Base-by-base conservation (phyloP, 169 alveolate species). In the Eimeria brunetti region DNA sequence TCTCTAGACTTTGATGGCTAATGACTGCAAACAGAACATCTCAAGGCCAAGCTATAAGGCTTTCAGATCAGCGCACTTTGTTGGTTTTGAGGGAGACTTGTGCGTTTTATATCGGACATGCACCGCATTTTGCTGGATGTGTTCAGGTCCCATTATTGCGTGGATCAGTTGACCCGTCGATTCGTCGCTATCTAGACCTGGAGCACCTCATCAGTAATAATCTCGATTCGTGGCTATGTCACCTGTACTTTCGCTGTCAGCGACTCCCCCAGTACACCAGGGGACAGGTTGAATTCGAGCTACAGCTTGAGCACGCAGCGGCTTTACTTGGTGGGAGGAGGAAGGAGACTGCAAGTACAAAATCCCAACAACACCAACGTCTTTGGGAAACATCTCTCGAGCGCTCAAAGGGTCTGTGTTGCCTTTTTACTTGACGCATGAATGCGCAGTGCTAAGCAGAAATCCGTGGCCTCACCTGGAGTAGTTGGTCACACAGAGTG, bases 161-260 rank as follows among this genome's bases (percentile, higher is more conserved):
- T 96, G 90, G 92, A 27, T 41, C 90, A 14, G 94, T 96, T 20
- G 97, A 97, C 76, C 94, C 94, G 44, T 78, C 83, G 1, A 76
- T 96, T 22, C 97, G 96, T 69, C 96, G 95, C 56, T 97, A 95
- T 93, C 84, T 96, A 49, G 97, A 96, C 44, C 78, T 96, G 69
- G 98, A 97, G 91, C 94, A 76, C 33, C 95, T 89, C 44, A 97
- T 96, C 80, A 91, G 85, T 11, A 90, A 91, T 41, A 96, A 95
- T 75, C 80, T 97, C 62, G 98, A 97, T 78, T 96, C 95, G 44
- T 97, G 98, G 98, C 95, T 97, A 22, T 95, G 98, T 84, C 94
- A 97, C 89, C 95, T 97, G 18, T 97, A 97, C 91, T 95, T 97
- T 71, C 94, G 94, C 67, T 86, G 94, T 20, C 88, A 91, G 60